These are phyloP conservation scores for Elsinoe batatas DNA, from an alignment of 2,329 filamentous ascomycete genomes.

Conservation along the genomic window DNA sequence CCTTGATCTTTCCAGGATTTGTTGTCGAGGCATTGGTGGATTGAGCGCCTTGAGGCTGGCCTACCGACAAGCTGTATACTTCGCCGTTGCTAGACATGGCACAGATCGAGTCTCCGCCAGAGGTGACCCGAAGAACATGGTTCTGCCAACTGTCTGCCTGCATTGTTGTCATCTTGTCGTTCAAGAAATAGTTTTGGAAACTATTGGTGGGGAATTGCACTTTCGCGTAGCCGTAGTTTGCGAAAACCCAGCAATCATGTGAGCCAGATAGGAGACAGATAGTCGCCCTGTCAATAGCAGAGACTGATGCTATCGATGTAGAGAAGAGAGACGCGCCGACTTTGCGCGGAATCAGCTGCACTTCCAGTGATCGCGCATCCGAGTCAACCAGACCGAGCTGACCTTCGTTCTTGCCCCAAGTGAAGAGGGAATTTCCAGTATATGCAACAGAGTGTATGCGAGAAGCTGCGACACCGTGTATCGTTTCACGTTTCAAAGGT, in stretches of 20 bases:
- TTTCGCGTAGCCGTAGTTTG: conserved; percentile 91
- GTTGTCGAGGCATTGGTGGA: conserved; percentile 65
- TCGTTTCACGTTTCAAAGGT: conserved; percentile 71
- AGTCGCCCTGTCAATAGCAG: conserved; percentile 84
- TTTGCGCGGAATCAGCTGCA: conserved; percentile 72
- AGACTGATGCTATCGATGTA: conserved; percentile 63
- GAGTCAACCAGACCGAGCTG: conserved; percentile 92
- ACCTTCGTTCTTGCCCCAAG: conserved; percentile 90
- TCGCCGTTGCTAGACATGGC: conserved; percentile 77
- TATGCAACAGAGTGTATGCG: conserved; percentile 85
- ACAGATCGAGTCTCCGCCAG: conserved; percentile 84
- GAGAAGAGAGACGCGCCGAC: conserved; percentile 78
- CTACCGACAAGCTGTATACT: conserved; percentile 74
- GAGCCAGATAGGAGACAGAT: conserved; percentile 71
- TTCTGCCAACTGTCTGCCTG: conserved; percentile 56
- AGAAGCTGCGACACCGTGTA: conserved; percentile 79
- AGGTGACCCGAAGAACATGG: conserved; percentile 65
- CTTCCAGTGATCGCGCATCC: conserved; percentile 79
- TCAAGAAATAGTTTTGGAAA: conserved; percentile 60
- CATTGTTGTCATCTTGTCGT: conserved; percentile 54
- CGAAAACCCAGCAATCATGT: conserved; percentile 85
- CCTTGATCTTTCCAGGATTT: conserved; percentile 81
- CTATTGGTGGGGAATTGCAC: conserved; percentile 71
- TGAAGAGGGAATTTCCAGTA: conserved; percentile 71
- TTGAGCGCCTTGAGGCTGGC: conserved; percentile 53